Evolutionary conservation across 2,329 filamentous ascomycete genomes (phyloP), one percentile per base, ranked within the genome.

Genomic region (Pseudogymnoascus sp.): DNA sequence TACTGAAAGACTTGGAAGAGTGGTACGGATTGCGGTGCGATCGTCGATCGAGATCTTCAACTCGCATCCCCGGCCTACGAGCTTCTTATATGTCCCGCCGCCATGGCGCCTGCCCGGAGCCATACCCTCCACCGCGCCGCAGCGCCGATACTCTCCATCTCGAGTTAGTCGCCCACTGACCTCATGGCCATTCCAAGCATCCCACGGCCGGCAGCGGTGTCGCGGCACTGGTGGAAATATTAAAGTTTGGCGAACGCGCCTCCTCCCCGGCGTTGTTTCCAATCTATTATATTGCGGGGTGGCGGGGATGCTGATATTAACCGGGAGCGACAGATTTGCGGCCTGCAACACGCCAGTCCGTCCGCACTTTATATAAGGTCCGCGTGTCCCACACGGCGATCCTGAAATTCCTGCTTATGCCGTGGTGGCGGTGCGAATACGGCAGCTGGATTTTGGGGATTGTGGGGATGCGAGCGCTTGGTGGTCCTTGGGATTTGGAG

Each of bases 1-100:
- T 51, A 17, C 8, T 51, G 65, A 38, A 68, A 48, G 35, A 59
- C 63, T 13, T 66, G 63, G 63, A 67, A 61, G 36, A 65, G 51
- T 25, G 65, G 38, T 48, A 65, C 6, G 8, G 58, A 63, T 10
- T 63, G 62, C 44, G 44, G 44, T 31, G 9, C 8, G 44, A 51
- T 51, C 44, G 44, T 33, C 44, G 27, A 51, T 51, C 44, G 27
- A 31, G 44, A 31, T 51, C 44, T 51, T 13, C 44, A 51, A 17
- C 27, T 10, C 44, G 7, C 44, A 51, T 33, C 13, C 44, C 44
- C 44, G 4, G 4, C 27, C 25, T 10, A 51, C 27, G n/a, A 15
- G 8, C 27, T 51, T 33, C 44, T 51, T 51, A 51, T 51, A 51
- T 51, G n/a, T 17, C 44, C 25, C 25, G 21, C 21, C 41, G 27